Evolutionary conservation across 257 asterid genomes (phyloP), one percentile per base, ranked within the genome.

Genomic region (Anisodus tanguticus): DNA sequence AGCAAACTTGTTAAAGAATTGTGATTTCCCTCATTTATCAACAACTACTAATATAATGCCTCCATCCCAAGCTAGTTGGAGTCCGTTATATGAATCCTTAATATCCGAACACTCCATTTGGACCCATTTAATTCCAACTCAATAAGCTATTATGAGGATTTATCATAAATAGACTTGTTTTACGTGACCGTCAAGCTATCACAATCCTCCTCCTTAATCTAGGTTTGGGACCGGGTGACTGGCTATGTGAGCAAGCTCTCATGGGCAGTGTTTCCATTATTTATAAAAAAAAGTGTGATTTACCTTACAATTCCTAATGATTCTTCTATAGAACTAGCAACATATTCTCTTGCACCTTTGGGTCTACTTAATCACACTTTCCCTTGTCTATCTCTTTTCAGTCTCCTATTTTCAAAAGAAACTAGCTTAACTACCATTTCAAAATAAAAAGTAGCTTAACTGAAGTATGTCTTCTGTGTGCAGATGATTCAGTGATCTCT

Each of bases 401-500:
- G 60, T 74, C 7, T 9, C 60, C 80, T 74, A 74, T 74, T 51
- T 26, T 6, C 47, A 13, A 26, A 51, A 26, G 8, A 26, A 76
- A 53, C 63, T 69, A 76, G 43, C 43, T 76, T 31, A 31, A 31
- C 35, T 31, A 31, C 35, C 35, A 31, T 31, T 31, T 31, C 35
- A 31, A 31, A 31, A 31, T 31, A 31, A 31, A 31, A 31, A 31
- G 0, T 31, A 31, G 64, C 64, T 77, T 51, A 77, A 53, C 6
- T 53, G 9, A 13, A 8, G 78, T 82, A 41, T 87, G 85, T 89
- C 80, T 80, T 17, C 1, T 69, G 79, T 88, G 62, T 79, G 92
- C 95, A 96, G 99, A 92, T 79, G 98, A 91, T 83, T 88, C 95
- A 26, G 95, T 90, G 87, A 72, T 92, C 87, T 92, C 98, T 69